Evolutionary conservation across 2,329 filamentous ascomycete species (phyloP).

Genomic region (Trichoderma breve): DNA sequence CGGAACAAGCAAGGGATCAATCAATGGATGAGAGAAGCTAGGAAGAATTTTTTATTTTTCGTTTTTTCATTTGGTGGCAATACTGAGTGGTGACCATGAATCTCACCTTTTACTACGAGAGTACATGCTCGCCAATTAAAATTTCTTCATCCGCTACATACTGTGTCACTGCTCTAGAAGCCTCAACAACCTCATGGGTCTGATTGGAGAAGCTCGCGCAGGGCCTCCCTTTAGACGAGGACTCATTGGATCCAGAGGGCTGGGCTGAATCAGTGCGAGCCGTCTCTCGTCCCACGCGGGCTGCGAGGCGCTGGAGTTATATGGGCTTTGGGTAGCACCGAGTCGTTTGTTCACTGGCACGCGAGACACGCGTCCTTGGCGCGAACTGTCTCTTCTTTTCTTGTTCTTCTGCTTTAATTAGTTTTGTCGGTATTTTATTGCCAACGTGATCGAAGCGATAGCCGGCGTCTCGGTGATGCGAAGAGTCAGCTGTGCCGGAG

Average conservation of each 20-base stretch:
- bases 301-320: not conserved
- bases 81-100: not conserved
- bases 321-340: not conserved
- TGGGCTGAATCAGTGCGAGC: slow-evolving; percentile 11
- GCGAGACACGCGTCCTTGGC: slow-evolving; percentile 8
- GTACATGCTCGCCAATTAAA: not conserved
- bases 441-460: not conserved
- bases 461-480: not conserved
- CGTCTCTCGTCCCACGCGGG: slow-evolving; percentile 5
- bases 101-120: not conserved
- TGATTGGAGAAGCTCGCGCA: not conserved
- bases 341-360: not conserved
- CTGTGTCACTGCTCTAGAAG: slow-evolving; percentile 1
- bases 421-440: not conserved
- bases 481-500: not conserved
- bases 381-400: not conserved
- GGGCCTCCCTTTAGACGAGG: not conserved
- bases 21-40: not conserved
- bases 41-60: not conserved
- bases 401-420: not conserved
- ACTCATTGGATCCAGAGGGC: slow-evolving; percentile 5
- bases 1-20: not conserved
- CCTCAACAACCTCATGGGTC: not conserved
- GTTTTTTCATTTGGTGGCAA: not conserved
- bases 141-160: not conserved